Conservation (phyloP, 441 rosid genomes). For the Manihot esculenta region DNA sequence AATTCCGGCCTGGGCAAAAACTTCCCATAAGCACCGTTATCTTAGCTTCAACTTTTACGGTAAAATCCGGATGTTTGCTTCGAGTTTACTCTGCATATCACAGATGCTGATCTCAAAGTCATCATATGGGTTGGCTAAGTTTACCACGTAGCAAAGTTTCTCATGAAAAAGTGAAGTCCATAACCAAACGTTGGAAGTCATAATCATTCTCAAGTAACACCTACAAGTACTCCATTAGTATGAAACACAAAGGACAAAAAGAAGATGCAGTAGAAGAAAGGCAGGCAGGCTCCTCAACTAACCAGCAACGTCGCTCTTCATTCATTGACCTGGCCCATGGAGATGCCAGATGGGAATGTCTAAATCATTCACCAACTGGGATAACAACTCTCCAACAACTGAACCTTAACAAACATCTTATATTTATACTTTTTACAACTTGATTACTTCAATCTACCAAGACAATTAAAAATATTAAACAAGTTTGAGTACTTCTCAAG, state of each 20-base stretch:
- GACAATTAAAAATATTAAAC: constrained; percentile 16
- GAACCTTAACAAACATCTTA: constrained; percentile 29
- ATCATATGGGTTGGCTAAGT: background rate
- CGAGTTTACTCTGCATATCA: background rate
- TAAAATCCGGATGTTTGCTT: background rate
- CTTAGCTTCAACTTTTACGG: too few species aligned
- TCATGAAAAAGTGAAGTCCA: background rate
- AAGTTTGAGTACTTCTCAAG: constrained; percentile 12
- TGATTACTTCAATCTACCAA: constrained; percentile 17
- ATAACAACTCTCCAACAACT: constrained; percentile 54
- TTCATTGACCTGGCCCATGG: constrained; percentile 25
- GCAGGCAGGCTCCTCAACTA: constrained; percentile 11
- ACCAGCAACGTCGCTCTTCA: too few species aligned
- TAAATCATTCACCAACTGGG: constrained; percentile 32
- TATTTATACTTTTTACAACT: constrained; percentile 1
- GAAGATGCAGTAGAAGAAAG: background rate
- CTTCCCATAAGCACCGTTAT: too few species aligned
- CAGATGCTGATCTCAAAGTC: background rate
- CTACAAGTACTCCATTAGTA: background rate
- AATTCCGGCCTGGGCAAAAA: too few species aligned
- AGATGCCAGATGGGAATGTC: constrained; percentile 33
- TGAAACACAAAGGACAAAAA: background rate
- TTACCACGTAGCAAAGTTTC: background rate
- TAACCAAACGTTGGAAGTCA: constrained; percentile 8
- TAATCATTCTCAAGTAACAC: constrained; percentile 3